These are phyloP conservation scores for Pseudogymnoascus sp. DNA, from an alignment of 2,329 filamentous ascomycete genomes.

Conservation along the genomic window DNA sequence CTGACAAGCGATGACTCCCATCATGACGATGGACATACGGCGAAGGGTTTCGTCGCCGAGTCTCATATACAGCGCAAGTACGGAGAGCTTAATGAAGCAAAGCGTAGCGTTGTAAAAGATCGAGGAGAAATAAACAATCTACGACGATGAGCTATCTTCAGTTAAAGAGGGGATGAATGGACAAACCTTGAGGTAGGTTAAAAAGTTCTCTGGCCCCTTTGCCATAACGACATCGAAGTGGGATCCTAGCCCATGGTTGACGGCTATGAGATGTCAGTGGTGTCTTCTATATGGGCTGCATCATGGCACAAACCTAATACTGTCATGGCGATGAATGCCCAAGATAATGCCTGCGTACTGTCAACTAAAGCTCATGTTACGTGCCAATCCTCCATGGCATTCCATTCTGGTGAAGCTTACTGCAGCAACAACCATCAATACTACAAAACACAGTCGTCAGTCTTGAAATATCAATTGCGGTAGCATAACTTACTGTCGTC, in stretches of 20 bases:
- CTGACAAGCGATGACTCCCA: constrained; percentile 32
- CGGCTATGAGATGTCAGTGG: constrained; percentile 5
- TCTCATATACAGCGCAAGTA: constrained; percentile 37
- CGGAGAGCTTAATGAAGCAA: constrained; percentile 38
- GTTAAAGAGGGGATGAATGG: neutral
- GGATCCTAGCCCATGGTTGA: constrained; percentile 6
- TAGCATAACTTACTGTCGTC: constrained; percentile 7
- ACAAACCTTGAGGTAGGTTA: constrained; percentile 3
- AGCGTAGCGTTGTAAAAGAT: constrained; percentile 11
- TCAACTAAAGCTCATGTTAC: neutral
- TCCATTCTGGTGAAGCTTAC: neutral
- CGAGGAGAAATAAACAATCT: constrained; percentile 9
- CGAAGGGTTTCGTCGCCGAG: constrained; percentile 33
- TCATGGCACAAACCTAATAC: neutral
- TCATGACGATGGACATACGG: constrained; percentile 31
- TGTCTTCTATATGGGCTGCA: neutral
- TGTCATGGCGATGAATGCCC: constrained; percentile 9
- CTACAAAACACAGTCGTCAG: neutral
- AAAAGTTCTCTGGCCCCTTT: neutral
- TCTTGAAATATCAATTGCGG: neutral
- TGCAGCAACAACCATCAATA: constrained; percentile 6
- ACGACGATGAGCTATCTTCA: neutral
- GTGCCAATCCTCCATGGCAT: neutral
- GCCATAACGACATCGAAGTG: neutral
- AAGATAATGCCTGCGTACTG: constrained; percentile 3